A percentile compares a stretch with the other conserved stretches of the same genome.
These are phyloP conservation scores for Esteya vermicola DNA, from an alignment of 2,329 filamentous ascomycete species.

Conservation along the genomic window DNA sequence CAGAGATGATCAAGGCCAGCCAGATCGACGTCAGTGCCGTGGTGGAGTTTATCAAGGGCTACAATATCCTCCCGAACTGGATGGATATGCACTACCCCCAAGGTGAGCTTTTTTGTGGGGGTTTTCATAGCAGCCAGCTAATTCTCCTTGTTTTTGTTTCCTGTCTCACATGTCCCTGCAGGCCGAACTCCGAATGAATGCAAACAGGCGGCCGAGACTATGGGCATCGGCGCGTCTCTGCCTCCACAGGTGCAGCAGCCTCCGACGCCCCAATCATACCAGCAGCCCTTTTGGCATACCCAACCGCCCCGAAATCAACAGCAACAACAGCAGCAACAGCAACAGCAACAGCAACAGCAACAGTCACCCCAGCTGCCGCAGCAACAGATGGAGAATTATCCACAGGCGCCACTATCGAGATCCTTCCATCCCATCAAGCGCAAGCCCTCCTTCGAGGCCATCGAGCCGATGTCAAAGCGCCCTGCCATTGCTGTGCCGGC, in stretches of 20 bases:
- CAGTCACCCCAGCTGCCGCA: neutral
- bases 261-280: conserved; percentile 4
- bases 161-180: conserved; percentile 9
- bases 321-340: neutral
- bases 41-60: conserved; percentile 28
- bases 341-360: neutral
- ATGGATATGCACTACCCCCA: conserved; percentile 20
- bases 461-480: conserved; percentile 17
- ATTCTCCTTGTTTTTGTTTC: neutral
- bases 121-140: too few species aligned
- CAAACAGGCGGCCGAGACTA: conserved; percentile 15
- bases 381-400: neutral
- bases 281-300: neutral
- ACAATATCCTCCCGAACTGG: conserved; percentile 19
- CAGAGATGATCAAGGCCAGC: conserved; percentile 44
- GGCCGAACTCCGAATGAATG: conserved; percentile 22
- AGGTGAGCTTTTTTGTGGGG: conserved; percentile 15
- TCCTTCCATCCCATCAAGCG: conserved; percentile 13
- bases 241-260: conserved; percentile 10
- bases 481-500: conserved; percentile 11
- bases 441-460: conserved; percentile 16
- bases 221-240: conserved; percentile 11
- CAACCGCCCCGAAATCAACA: neutral
- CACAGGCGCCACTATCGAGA: conserved; percentile 8
- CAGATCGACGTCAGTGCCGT: conserved; percentile 30